phyloP scores from a whole-genome alignment of 768 basidiomycete species.

The Gautieria morchelliformis region DNA sequence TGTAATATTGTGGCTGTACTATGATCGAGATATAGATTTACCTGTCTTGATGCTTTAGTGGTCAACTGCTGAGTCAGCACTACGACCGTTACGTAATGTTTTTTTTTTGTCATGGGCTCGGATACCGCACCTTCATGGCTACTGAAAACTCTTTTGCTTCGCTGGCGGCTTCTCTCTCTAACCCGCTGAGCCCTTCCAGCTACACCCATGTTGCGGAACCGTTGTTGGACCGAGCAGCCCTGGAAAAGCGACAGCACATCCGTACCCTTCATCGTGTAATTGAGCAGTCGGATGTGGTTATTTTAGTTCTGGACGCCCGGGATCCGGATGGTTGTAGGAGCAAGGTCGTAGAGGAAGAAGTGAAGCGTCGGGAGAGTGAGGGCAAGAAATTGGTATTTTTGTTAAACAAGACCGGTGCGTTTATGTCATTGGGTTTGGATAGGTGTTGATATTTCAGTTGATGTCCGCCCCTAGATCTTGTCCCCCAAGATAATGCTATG shows the following conservation, averaged over 20 bases:
- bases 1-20: not conserved
- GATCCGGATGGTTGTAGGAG: constrained; percentile 94
- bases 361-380: constrained; percentile 66
- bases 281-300: constrained; percentile 83
- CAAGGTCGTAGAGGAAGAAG: constrained; percentile 89
- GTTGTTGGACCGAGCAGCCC: constrained; percentile 29
- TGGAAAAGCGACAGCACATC: constrained; percentile 63
- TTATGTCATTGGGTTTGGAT: not conserved
- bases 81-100: no score
- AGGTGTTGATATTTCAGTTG: not conserved
- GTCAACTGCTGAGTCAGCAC: no score
- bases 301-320: constrained; percentile 85
- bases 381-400: constrained; percentile 92
- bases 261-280: constrained; percentile 85
- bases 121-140: constrained; percentile 39
- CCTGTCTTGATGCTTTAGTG: no score
- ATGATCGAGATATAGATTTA: no score
- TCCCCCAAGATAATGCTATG: constrained; percentile 81
- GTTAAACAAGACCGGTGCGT: constrained; percentile 91
- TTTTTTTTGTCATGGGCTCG: no score
- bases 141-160: constrained; percentile 63
- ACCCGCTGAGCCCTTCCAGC: constrained; percentile 23
- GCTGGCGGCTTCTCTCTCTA: constrained; percentile 38
- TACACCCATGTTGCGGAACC: constrained; percentile 20
- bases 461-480: constrained; percentile 51